These are phyloP conservation scores for Rhododendron ferrugineum DNA, from an alignment of 148 eudicot species.

Conservation along the genomic window DNA sequence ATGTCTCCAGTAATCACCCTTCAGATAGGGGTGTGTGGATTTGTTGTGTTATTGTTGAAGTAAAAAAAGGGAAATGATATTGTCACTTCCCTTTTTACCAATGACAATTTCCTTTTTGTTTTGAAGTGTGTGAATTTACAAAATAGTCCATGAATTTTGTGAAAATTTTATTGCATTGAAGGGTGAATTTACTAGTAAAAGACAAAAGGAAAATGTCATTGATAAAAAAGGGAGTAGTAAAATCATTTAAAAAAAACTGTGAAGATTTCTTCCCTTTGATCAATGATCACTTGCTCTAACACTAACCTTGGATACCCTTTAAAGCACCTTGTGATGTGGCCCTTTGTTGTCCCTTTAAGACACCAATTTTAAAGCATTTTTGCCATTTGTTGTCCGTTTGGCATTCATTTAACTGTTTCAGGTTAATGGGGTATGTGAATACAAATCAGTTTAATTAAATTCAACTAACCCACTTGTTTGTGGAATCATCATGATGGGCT, in stretches of 20 bases:
- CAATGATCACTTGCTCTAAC: background rate
- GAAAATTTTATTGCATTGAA: too few species aligned
- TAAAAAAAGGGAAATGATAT: background rate
- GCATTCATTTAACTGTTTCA: constrained; percentile 5
- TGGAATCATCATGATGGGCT: background rate
- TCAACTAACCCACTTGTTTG: background rate
- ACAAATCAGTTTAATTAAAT: background rate
- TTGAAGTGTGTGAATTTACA: too few species aligned
- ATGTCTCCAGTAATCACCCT: background rate
- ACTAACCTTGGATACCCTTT: constrained; percentile 25
- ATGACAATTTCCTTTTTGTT: too few species aligned
- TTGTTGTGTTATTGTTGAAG: background rate
- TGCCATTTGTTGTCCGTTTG: background rate
- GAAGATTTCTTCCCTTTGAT: background rate
- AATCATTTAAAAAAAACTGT: too few species aligned
- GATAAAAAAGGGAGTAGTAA: too few species aligned
- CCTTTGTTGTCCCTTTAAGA: constrained; percentile 2
- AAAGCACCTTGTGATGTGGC: background rate
- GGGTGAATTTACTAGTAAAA: too few species aligned
- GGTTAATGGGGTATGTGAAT: background rate
- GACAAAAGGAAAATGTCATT: too few species aligned
- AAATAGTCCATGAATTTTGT: too few species aligned
- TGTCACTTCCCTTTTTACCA: too few species aligned
- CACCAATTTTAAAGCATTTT: background rate
- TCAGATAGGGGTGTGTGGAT: background rate